phyloP scores from a whole-genome alignment of 768 basidiomycete species.

The Gelatoporia subvermispora region DNA sequence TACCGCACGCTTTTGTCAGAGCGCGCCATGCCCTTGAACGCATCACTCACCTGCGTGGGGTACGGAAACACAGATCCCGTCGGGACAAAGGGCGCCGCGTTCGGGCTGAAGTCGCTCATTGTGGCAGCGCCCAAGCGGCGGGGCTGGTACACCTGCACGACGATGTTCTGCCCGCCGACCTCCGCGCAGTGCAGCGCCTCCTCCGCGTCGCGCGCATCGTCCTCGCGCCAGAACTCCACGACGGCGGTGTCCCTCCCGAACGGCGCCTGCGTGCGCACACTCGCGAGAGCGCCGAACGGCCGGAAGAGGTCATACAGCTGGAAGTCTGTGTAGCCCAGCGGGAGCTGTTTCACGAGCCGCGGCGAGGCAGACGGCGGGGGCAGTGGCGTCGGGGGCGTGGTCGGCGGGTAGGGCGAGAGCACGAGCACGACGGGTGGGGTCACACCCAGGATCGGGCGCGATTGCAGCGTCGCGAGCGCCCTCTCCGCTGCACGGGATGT shows the following conservation, averaged over 20 bases:
- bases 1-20: constrained; percentile 17
- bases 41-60: constrained; percentile 47
- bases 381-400: constrained; percentile 66
- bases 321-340: constrained; percentile 58
- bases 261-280: constrained; percentile 66
- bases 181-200: constrained; percentile 82
- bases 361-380: constrained; percentile 75
- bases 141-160: constrained; percentile 73
- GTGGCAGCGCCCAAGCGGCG: constrained; percentile 47
- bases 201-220: constrained; percentile 75
- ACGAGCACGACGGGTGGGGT: constrained; percentile 56
- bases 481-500: constrained; percentile 62
- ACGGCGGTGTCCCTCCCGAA: constrained; percentile 76
- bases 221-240: constrained; percentile 85
- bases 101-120: constrained; percentile 63
- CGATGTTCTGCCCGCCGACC: constrained; percentile 79
- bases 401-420: constrained; percentile 81
- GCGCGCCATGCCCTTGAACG: background rate
- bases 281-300: constrained; percentile 78
- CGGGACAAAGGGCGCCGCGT: constrained; percentile 75
- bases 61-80: constrained; percentile 60
- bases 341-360: constrained; percentile 82
- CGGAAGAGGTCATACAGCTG: constrained; percentile 83
- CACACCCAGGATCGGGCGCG: constrained; percentile 61
- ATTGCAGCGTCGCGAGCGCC: constrained; percentile 79